phyloP scores from a whole-genome alignment of 2,329 filamentous ascomycete species.

The Penicillium vulpinum region DNA sequence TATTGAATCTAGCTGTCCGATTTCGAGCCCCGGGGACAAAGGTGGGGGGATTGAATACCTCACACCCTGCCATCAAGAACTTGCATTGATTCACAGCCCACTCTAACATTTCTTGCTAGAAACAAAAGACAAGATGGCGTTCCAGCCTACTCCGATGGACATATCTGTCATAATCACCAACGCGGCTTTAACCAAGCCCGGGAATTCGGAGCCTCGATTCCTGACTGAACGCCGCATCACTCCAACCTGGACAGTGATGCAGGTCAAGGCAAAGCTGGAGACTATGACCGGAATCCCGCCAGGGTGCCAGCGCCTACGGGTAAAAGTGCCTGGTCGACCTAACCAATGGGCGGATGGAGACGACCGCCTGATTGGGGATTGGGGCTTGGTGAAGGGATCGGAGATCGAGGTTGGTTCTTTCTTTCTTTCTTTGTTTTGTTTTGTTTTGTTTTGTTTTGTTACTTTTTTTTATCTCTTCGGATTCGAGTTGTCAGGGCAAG shows the following conservation, averaged over 20 bases:
- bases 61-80: background rate
- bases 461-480: too few relatives aligned
- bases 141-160: slow-evolving; percentile 41
- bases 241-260: slow-evolving; percentile 83
- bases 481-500: background rate
- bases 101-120: background rate
- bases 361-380: slow-evolving; percentile 63
- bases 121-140: slow-evolving; percentile 29
- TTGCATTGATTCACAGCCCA: background rate
- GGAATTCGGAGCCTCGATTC: slow-evolving; percentile 34
- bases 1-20: background rate
- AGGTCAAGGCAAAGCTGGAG: slow-evolving; percentile 85
- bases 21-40: too few relatives aligned
- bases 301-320: slow-evolving; percentile 69
- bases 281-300: slow-evolving; percentile 90
- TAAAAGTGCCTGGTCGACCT: slow-evolving; percentile 64
- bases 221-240: slow-evolving; percentile 88
- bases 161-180: slow-evolving; percentile 43
- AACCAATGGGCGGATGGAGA: slow-evolving; percentile 68
- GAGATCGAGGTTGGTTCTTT: slow-evolving; percentile 44
- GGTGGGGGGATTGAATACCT: background rate
- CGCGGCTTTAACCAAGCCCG: slow-evolving; percentile 18
- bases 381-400: slow-evolving; percentile 41
- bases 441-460: background rate
- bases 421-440: background rate